A percentile compares a stretch with the other conserved stretches of the same genome.
These are phyloP conservation scores for Diaporthe caulivora DNA, from an alignment of 2,329 filamentous ascomycete species.

Conservation along the genomic window DNA sequence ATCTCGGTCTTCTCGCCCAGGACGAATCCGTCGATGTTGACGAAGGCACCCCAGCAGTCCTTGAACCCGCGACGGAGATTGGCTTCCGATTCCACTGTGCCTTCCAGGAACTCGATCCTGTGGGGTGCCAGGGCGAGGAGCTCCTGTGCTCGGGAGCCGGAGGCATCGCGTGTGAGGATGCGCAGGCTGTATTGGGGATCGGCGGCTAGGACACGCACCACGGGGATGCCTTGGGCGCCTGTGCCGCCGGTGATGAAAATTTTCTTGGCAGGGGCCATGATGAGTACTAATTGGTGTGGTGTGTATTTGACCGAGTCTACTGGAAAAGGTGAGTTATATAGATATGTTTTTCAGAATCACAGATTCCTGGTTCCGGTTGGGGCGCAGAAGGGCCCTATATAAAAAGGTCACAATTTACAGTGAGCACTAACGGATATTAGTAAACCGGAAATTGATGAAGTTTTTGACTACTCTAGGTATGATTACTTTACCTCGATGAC, in stretches of 20 bases:
- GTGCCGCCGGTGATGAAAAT: slow-evolving; percentile 61
- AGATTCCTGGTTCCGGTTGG: no score
- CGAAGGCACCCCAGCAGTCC: slow-evolving; percentile 54
- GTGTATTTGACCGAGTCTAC: no score
- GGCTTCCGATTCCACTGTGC: slow-evolving; percentile 60
- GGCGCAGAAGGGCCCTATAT: no score
- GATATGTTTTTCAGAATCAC: background rate
- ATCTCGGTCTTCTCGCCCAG: slow-evolving; percentile 42
- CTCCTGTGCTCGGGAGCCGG: slow-evolving; percentile 54
- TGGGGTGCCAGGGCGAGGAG: slow-evolving; percentile 56
- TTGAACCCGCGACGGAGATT: slow-evolving; percentile 58
- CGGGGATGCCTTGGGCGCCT: slow-evolving; percentile 63
- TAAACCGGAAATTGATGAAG: no score
- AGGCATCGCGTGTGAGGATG: slow-evolving; percentile 61
- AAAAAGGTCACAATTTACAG: no score
- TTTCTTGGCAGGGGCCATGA: background rate
- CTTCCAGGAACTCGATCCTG: slow-evolving; percentile 58
- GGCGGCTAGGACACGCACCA: slow-evolving; percentile 56
- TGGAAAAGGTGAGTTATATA: background rate
- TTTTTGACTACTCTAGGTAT: no score
- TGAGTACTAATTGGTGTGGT: no score
- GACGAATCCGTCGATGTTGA: slow-evolving; percentile 43
- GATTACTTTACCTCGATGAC: no score
- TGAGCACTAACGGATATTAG: no score
- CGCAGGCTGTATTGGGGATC: slow-evolving; percentile 59